Evolutionary conservation across 192 early-diverging fungal genomes (phyloP).

Genomic region (Coemansia furcata): DNA sequence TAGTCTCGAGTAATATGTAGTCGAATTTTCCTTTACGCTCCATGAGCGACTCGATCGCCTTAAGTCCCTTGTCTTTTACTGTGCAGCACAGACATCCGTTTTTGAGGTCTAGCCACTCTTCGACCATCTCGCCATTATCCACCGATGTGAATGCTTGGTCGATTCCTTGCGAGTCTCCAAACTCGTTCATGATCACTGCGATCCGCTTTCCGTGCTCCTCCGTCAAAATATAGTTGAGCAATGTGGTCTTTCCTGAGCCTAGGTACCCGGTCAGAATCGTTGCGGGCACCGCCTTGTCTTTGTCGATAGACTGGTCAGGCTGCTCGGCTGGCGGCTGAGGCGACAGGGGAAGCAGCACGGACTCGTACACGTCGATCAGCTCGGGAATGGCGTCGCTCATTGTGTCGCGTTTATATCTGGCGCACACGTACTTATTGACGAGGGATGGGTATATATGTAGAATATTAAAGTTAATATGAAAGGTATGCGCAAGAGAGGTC

Average conservation of each 20-base stretch:
- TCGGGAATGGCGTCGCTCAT: slow-evolving; percentile 48
- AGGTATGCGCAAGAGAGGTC: neutral
- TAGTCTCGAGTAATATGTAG: slow-evolving; percentile 96
- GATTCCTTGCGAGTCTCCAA: slow-evolving; percentile 93
- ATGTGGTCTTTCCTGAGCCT: slow-evolving; percentile 89
- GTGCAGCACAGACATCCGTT: slow-evolving; percentile 99
- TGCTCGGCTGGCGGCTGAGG: neutral
- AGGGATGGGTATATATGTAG: neutral
- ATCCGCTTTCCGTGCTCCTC: slow-evolving; percentile 91
- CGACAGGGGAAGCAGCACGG: slow-evolving; percentile 1
- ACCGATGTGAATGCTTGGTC: slow-evolving; percentile 87
- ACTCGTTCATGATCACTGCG: slow-evolving; percentile 98
- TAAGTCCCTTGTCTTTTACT: slow-evolving; percentile 92
- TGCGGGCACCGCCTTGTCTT: slow-evolving; percentile 43
- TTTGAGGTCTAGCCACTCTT: slow-evolving; percentile 96
- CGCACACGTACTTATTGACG: neutral
- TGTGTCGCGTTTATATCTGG: neutral
- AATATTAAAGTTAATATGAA: neutral
- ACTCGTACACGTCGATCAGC: slow-evolving; percentile 15
- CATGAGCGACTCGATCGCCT: slow-evolving; percentile 93
- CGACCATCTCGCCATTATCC: slow-evolving; percentile 74
- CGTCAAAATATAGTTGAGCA: slow-evolving; percentile 81
- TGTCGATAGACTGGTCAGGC: neutral
- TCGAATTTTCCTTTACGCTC: slow-evolving; percentile 90
- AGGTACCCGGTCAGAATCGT: slow-evolving; percentile 67